Percentiles rank a stretch among this genome's conserved stretches.
phyloP scores from a whole-genome alignment of 2,329 filamentous ascomycete species.

The Cercospora sesami region DNA sequence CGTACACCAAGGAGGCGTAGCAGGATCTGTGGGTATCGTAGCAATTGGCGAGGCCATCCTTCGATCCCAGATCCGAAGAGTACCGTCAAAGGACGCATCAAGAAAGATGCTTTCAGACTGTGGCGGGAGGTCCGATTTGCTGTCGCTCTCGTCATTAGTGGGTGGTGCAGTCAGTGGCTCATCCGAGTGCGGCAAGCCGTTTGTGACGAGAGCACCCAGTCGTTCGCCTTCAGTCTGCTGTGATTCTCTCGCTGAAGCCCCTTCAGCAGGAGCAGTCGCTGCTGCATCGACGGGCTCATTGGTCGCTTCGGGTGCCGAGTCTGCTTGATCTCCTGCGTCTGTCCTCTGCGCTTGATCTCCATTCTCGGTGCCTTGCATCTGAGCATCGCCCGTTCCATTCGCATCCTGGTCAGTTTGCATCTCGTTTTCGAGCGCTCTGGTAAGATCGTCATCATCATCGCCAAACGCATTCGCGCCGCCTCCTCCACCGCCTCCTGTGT shows the following conservation, averaged over 20 bases:
- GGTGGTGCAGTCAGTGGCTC: slow-evolving; percentile 43
- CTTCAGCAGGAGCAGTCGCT: slow-evolving; percentile 35
- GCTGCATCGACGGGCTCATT: neutral
- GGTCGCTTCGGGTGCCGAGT: neutral
- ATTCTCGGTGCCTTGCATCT: slow-evolving; percentile 47
- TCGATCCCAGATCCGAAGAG: slow-evolving; percentile 89
- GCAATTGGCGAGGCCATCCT: slow-evolving; percentile 75
- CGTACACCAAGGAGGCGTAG: slow-evolving; percentile 95
- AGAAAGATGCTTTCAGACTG: slow-evolving; percentile 79
- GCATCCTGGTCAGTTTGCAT: slow-evolving; percentile 43
- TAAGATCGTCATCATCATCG: slow-evolving; percentile 84
- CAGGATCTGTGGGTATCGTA: slow-evolving; percentile 69
- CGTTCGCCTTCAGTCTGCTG: slow-evolving; percentile 4
- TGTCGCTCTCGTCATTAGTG: slow-evolving; percentile 37
- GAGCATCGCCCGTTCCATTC: slow-evolving; percentile 37
- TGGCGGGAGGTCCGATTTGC: slow-evolving; percentile 41
- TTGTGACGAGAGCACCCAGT: slow-evolving; percentile 31
- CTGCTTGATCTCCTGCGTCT: slow-evolving; percentile 11
- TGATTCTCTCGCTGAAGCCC: slow-evolving; percentile 13
- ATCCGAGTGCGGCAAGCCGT: slow-evolving; percentile 56
- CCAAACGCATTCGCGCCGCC: slow-evolving; percentile 60
- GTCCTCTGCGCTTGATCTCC: slow-evolving; percentile 43
- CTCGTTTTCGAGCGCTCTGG: slow-evolving; percentile 65
- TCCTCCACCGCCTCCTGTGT: slow-evolving; percentile 51
- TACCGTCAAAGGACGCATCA: slow-evolving; percentile 82